Evolutionary conservation across 208 protist species (phyloP), one percentile per base, ranked within the genome.

Genomic region (Wallacemonas sp.): DNA sequence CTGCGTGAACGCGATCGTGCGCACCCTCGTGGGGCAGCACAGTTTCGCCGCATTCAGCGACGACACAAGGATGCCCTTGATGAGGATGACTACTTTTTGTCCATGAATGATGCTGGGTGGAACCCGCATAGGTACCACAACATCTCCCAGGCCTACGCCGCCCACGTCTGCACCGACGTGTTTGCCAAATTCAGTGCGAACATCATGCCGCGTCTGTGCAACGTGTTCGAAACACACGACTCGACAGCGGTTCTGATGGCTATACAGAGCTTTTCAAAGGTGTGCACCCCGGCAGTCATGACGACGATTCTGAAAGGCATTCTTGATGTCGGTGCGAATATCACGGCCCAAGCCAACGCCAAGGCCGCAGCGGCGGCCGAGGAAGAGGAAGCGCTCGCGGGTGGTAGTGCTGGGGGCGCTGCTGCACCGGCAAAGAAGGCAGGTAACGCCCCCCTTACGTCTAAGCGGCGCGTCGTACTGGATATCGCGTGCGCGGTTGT

Each of bases 181-280:
- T 88, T 95, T 61, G 72, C 75, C 55, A 87, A 82, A 69, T 95
- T 89, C 66, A 91, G 84, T 68, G 80, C 75, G 0, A 95, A 95
- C 70, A 90, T 95, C 64, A 95, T 95, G 90, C 90, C 90, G 12
- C 86, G 85, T 33, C 77, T 95, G 39, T 95, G 90, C 64, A 95
- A 95, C 72, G 82, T 79, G 0, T 93, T 91, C 56, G 84, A 93
- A 56, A 72, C 62, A 1, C 81, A 93, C 64, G 72, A 86, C 65
- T 88, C 83, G n/a, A 93, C 86, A 2, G 84, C 86, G 0, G 80
- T 95, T 31, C 78, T 95, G 60, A 54, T 82, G 36, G 86, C 84
- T n/a, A 93, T 95, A 61, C 80, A 84, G 65, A 95, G 86, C 69
- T 95, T 93, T 68, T 83, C 90, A 21, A 81, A 77, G 27, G 84